Percentiles rank a stretch among this genome's conserved stretches.
Evolutionary conservation across 2,329 filamentous ascomycete species (phyloP).

Genomic region (Apiospora marii): DNA sequence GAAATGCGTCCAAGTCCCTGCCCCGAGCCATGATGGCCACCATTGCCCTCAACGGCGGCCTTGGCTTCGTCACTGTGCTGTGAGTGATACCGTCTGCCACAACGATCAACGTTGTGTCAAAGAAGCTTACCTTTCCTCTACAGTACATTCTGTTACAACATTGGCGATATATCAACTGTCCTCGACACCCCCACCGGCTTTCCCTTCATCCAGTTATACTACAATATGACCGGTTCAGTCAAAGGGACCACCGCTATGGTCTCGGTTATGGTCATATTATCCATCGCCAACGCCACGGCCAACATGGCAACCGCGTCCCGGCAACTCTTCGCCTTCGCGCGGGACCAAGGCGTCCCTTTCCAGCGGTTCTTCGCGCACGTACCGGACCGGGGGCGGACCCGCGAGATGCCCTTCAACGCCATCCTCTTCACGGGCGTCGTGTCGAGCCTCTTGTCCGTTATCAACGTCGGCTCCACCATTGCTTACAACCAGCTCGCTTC

Average conservation of each 20-base stretch:
- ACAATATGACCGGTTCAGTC: slow-evolving; percentile 42
- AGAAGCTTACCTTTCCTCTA: slow-evolving; percentile 31
- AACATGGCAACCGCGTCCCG: slow-evolving; percentile 45
- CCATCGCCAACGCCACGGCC: slow-evolving; percentile 48
- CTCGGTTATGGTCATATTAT: slow-evolving; percentile 49
- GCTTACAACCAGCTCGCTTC: slow-evolving; percentile 64
- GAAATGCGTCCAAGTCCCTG: slow-evolving; percentile 41
- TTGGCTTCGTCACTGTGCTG: slow-evolving; percentile 40
- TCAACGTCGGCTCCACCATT: slow-evolving; percentile 59
- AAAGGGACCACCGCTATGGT: slow-evolving; percentile 56
- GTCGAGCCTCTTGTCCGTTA: slow-evolving; percentile 53
- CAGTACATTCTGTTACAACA: slow-evolving; percentile 45
- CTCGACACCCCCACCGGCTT: slow-evolving; percentile 41
- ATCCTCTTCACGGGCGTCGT: slow-evolving; percentile 57
- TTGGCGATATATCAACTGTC: slow-evolving; percentile 42
- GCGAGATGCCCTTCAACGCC: slow-evolving; percentile 50
- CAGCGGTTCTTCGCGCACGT: slow-evolving; percentile 18
- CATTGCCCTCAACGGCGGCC: slow-evolving; percentile 41
- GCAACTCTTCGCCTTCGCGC: slow-evolving; percentile 52
- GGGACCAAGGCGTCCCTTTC: slow-evolving; percentile 50
- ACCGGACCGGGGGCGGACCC: slow-evolving; percentile 27
- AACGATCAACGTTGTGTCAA: background rate
- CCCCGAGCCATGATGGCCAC: slow-evolving; percentile 46
- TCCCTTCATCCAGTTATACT: slow-evolving; percentile 44
- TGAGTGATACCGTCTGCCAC: background rate